A percentile compares a stretch with the other conserved stretches of the same genome.
Evolutionary conservation across 169 alveolate species (phyloP).

Genomic region (Amoebophrya sp.): DNA sequence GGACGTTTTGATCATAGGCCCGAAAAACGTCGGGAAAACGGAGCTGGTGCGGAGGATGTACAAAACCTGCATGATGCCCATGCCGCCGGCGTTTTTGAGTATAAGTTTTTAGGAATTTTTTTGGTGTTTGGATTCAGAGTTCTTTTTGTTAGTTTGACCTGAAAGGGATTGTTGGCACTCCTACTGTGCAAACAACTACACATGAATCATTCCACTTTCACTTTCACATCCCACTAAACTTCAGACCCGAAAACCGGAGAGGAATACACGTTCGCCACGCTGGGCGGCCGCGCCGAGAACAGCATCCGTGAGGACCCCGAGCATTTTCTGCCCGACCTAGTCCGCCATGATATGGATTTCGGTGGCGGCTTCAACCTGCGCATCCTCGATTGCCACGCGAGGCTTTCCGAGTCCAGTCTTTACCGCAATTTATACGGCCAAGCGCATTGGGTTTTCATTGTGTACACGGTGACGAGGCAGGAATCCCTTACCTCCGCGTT

Average conservation of each 20-base stretch:
- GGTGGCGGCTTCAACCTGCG: not conserved
- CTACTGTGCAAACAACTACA: too few relatives aligned
- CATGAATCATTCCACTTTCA: too few relatives aligned
- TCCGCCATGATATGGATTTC: not conserved
- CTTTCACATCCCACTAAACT: too few relatives aligned
- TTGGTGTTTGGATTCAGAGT: too few relatives aligned
- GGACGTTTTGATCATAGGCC: conserved; percentile 51
- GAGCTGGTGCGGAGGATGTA: not conserved
- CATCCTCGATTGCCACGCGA: not conserved
- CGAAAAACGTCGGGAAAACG: conserved; percentile 50
- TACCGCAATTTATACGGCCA: not conserved
- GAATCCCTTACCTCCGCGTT: not conserved
- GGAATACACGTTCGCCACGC: not conserved
- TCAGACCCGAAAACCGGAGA: conserved; percentile 6
- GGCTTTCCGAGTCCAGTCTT: not conserved
- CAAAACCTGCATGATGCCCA: not conserved
- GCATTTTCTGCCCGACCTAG: not conserved
- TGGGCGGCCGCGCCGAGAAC: not conserved
- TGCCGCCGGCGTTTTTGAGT: not conserved
- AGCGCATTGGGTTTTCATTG: not conserved
- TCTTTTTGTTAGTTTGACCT: too few relatives aligned
- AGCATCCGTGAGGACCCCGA: conserved; percentile 1
- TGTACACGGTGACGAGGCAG: conserved; percentile 7
- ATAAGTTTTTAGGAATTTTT: not conserved
- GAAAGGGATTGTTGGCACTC: too few relatives aligned